Percentiles rank a stretch among this genome's conserved stretches.
phyloP scores from a whole-genome alignment of 2,329 filamentous ascomycete genomes.

The Botrytis galanthina region DNA sequence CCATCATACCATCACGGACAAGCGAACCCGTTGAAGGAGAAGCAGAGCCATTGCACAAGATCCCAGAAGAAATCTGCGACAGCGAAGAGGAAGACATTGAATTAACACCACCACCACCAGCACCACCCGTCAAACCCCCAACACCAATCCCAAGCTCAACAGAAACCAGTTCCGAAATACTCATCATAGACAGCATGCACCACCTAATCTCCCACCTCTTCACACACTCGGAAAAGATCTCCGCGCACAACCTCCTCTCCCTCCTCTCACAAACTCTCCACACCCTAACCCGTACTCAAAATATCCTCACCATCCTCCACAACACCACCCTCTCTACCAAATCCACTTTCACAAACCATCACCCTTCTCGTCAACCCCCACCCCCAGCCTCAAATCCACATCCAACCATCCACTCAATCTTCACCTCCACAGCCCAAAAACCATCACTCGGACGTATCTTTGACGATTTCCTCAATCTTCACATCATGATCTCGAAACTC shows the following conservation, averaged over 20 bases:
- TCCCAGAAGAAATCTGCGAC: slow-evolving; percentile 39
- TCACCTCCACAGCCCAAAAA: slow-evolving; percentile 28
- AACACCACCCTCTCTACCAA: slow-evolving; percentile 46
- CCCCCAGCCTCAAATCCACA: background rate
- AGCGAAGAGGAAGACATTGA: slow-evolving; percentile 23
- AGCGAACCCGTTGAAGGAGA: background rate
- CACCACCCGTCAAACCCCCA: background rate
- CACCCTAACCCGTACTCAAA: slow-evolving; percentile 44
- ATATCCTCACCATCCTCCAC: slow-evolving; percentile 53
- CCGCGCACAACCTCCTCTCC: slow-evolving; percentile 51
- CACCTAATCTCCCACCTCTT: slow-evolving; percentile 53
- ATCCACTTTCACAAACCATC: background rate
- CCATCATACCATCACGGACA: background rate
- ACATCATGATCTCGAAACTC: slow-evolving; percentile 50
- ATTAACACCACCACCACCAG: background rate
- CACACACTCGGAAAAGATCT: slow-evolving; percentile 43
- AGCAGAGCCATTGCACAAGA: background rate
- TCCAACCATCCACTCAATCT: slow-evolving; percentile 25
- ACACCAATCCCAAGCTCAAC: background rate
- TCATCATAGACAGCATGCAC: slow-evolving; percentile 56
- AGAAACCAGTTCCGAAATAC: slow-evolving; percentile 41
- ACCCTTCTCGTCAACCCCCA: background rate
- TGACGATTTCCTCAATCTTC: slow-evolving; percentile 52
- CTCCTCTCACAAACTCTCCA: slow-evolving; percentile 49
- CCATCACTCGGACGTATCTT: slow-evolving; percentile 51